Evolutionary conservation across 2,329 filamentous ascomycete genomes (phyloP).

Genomic region (Fusarium chaquense): DNA sequence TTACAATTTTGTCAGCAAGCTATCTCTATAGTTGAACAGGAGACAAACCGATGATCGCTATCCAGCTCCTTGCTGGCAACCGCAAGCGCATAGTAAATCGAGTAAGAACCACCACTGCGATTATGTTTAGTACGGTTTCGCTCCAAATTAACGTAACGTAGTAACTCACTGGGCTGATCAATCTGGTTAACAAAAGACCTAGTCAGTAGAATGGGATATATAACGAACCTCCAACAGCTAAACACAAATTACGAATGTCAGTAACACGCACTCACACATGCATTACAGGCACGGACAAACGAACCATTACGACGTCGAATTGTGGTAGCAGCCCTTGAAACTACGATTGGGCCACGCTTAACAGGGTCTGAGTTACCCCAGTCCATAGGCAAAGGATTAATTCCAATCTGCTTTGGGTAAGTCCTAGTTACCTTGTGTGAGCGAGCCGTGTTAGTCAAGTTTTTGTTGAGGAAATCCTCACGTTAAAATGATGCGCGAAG

Average conservation of each 20-base stretch:
- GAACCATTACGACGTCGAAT: constrained; percentile 84
- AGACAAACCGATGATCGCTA: constrained; percentile 75
- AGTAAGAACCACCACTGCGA: constrained; percentile 85
- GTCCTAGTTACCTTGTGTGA: constrained; percentile 62
- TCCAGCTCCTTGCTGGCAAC: constrained; percentile 91
- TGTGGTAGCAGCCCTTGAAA: constrained; percentile 80
- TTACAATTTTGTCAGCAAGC: constrained; percentile 7
- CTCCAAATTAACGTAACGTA: not conserved
- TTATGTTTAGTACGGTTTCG: constrained; percentile 19
- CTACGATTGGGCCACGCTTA: constrained; percentile 87
- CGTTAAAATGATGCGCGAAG: constrained; percentile 69
- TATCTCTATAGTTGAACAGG: not conserved
- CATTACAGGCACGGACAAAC: constrained; percentile 46
- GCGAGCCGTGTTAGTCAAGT: constrained; percentile 11
- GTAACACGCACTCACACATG: constrained; percentile 21
- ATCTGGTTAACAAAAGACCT: constrained; percentile 40
- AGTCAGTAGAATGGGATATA: constrained; percentile 25
- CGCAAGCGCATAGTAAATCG: constrained; percentile 93
- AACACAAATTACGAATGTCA: constrained; percentile 25
- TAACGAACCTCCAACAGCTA: constrained; percentile 69
- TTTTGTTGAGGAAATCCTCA: constrained; percentile 48
- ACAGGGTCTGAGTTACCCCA: constrained; percentile 85
- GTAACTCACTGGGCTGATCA: constrained; percentile 52
- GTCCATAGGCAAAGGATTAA: constrained; percentile 87
- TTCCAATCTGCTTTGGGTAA: constrained; percentile 93